A percentile compares a stretch with the other conserved stretches of the same genome.
Evolutionary conservation across 108 stramenopile genomes (phyloP).

Genomic region (Mayamaea pseudoterrestris): DNA sequence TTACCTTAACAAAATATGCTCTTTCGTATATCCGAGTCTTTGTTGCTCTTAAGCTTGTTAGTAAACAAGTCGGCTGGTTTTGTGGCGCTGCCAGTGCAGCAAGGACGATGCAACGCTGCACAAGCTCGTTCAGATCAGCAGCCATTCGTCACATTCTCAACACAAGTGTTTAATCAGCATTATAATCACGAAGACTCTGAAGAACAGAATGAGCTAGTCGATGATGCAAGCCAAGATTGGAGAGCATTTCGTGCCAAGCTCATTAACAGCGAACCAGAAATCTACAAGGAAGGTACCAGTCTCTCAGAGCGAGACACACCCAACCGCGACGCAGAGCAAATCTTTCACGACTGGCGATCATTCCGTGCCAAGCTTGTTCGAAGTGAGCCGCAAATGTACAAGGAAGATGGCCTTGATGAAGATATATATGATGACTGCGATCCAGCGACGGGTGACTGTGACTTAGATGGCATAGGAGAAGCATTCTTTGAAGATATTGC

Average conservation of each 20-base stretch:
- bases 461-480: constrained; percentile 69
- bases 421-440: neutral
- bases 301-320: neutral
- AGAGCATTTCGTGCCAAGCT: constrained; percentile 71
- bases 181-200: constrained; percentile 32
- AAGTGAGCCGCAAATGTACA: too few species aligned
- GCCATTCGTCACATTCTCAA: too few species aligned
- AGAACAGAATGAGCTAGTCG: constrained; percentile 22
- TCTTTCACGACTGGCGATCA: constrained; percentile 51
- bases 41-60: too few species aligned
- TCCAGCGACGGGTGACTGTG: constrained; percentile 1
- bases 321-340: neutral
- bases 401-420: constrained; percentile 19
- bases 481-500: constrained; percentile 27
- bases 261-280: constrained; percentile 40
- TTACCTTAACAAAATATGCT: too few species aligned
- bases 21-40: too few species aligned
- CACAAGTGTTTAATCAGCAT: too few species aligned
- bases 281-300: neutral
- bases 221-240: constrained; percentile 41
- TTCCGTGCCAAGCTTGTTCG: constrained; percentile 71
- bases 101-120: too few species aligned
- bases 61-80: too few species aligned
- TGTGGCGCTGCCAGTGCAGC: too few species aligned
- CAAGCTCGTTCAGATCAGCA: too few species aligned